These are phyloP conservation scores for Evernia prunastri DNA, from an alignment of 495 filamentous ascomycete genomes.

Conservation along the genomic window DNA sequence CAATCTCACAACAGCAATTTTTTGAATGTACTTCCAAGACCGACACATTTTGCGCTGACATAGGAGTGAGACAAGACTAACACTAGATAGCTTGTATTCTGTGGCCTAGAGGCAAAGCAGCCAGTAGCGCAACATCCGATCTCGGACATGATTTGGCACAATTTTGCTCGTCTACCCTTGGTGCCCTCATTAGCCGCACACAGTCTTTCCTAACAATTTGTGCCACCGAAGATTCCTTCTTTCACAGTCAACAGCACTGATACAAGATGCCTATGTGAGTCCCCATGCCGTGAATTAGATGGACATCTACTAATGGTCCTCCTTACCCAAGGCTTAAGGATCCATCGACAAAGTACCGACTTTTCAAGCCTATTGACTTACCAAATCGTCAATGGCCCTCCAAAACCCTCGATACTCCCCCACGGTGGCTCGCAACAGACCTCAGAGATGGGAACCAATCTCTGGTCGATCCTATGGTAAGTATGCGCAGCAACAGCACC, in stretches of 20 bases:
- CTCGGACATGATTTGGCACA: not conserved
- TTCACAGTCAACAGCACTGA: not conserved
- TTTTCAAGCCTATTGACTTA: slow-evolving; percentile 68
- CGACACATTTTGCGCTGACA: no score
- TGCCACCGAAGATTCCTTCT: not conserved
- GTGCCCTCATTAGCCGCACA: no score
- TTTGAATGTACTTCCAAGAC: no score
- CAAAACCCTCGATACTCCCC: slow-evolving; percentile 69
- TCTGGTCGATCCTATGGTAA: slow-evolving; percentile 82
- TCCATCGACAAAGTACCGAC: slow-evolving; percentile 86
- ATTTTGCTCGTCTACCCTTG: not conserved
- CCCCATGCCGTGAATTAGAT: not conserved
- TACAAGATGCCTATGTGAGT: slow-evolving; percentile 16
- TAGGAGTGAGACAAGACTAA: no score
- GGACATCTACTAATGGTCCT: not conserved
- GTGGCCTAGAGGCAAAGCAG: no score
- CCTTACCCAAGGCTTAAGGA: slow-evolving; percentile 72
- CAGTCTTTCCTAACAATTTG: no score
- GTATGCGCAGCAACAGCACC: slow-evolving; percentile 13
- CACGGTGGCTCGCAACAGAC: slow-evolving; percentile 81
- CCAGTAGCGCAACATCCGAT: not conserved
- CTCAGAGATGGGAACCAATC: slow-evolving; percentile 85
- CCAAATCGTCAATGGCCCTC: slow-evolving; percentile 87
- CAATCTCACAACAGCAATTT: no score
- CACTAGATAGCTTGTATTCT: no score